Evolutionary conservation across 768 basidiomycete species (phyloP), one percentile per base, ranked within the genome.

Genomic region (Lactifluus echinatus): DNA sequence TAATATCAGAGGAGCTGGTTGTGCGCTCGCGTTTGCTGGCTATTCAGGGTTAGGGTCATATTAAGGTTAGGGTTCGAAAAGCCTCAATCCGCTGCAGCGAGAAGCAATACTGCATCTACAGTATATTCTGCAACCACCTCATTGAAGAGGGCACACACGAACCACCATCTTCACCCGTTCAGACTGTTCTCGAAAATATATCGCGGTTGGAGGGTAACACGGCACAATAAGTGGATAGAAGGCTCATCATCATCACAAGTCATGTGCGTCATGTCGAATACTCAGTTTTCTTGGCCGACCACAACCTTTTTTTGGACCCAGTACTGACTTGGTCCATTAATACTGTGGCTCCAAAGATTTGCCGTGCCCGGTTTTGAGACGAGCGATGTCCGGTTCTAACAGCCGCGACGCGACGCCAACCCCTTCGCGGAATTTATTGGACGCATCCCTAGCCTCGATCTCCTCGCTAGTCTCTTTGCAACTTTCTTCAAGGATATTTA

Each of bases 381-480:
- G n/a, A 34, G 31, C 46, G 26, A 31, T 31, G 47, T 43, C 53
- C 14, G 1, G n/a, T 24, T 1, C 39, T 10, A 23, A 59, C 24
- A 33, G n/a, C 19, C 15, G 6, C 24, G 46, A 17, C n/a, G 10
- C 23, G 1, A 33, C 2, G 19, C 23, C 47, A 2, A 44, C 28
- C 8, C 8, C 58, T 21, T 14, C 45, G 23, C 50, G 28, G n/a
- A 50, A 50, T 37, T 47, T 62, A 33, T 50, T 63, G 8, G 68
- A 75, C 0, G 66, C 79, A 14, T 73, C 79, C 0, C 76, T 83
- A 2, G 66, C 73, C 6, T 76, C 79, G 6, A 75, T 74, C 14
- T 73, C 76, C 14, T 86, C 87, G 26, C 79, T 99, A 31, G 84
- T 99, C 61, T 81, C 82, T 29, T 81, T 98, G 17, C 96, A 98